phyloP scores from a whole-genome alignment of 306 rosid species.

The Crotalaria pallida region DNA sequence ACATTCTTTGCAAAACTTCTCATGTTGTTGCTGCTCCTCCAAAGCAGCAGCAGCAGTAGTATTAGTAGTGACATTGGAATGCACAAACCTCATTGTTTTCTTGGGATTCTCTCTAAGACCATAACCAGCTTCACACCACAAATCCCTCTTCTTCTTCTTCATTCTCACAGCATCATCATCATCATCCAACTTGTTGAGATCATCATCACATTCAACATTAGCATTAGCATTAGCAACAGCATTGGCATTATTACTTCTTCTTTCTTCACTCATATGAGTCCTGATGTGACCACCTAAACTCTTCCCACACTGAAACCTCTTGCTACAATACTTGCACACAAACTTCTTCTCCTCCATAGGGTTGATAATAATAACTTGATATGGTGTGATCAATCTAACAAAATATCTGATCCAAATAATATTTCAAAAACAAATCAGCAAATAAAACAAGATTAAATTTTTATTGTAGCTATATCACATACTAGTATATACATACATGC shows the following conservation, averaged over 20 bases:
- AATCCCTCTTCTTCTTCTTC: conserved; percentile 40
- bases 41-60: too few species aligned
- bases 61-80: conserved; percentile 31
- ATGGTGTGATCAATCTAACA: not conserved
- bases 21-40: conserved; percentile 22
- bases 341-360: conserved; percentile 43
- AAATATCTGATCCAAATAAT: conserved; percentile 10
- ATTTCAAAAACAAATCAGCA: too few species aligned
- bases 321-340: conserved; percentile 66
- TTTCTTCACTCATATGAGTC: conserved; percentile 49
- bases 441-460: too few species aligned
- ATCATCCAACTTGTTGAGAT: conserved; percentile 22
- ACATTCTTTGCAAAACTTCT: conserved; percentile 63
- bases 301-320: conserved; percentile 67
- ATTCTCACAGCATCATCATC: conserved; percentile 27
- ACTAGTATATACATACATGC: too few species aligned
- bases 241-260: not conserved
- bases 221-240: too few species aligned
- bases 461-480: conserved; percentile 2
- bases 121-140: conserved; percentile 36
- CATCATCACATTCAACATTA: conserved; percentile 2
- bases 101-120: conserved; percentile 81
- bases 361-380: too few species aligned
- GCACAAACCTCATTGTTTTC: conserved; percentile 58
- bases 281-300: conserved; percentile 80